Percentiles rank a stretch among this genome's conserved stretches.
Conservation (phyloP, 2,329 filamentous ascomycete species). For the Teratosphaeria viscida region DNA sequence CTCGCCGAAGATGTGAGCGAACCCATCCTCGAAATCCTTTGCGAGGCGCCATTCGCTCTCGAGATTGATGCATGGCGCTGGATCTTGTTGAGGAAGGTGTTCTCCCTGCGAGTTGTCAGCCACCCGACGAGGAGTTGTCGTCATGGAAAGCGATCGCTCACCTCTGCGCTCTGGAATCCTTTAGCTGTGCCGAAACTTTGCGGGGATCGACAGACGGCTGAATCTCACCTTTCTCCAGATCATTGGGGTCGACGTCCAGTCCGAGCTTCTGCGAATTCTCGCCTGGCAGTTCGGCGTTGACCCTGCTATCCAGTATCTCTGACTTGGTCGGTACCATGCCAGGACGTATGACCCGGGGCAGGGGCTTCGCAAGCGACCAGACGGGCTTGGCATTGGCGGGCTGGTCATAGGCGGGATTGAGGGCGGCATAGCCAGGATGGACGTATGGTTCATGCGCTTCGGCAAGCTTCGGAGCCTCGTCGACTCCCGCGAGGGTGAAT, state of each 20-base stretch:
- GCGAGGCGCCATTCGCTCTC: slow-evolving; percentile 5
- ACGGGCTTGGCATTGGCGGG: slow-evolving; percentile 39
- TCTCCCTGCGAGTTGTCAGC: slow-evolving; percentile 5
- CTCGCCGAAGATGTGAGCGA: slow-evolving; percentile 13
- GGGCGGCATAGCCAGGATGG: slow-evolving; percentile 43
- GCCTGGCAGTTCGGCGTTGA: slow-evolving; percentile 12
- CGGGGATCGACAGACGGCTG: slow-evolving; percentile 27
- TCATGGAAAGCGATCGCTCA: not conserved
- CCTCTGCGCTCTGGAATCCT: slow-evolving; percentile 34
- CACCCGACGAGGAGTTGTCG: too few species aligned
- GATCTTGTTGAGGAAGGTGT: slow-evolving; percentile 16
- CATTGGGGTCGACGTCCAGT: slow-evolving; percentile 31
- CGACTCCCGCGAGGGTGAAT: slow-evolving; percentile 11
- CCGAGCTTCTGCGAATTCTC: slow-evolving; percentile 20
- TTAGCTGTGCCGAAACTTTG: slow-evolving; percentile 35
- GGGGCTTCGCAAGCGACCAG: slow-evolving; percentile 44
- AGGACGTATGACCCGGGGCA: slow-evolving; percentile 43
- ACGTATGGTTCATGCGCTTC: slow-evolving; percentile 25
- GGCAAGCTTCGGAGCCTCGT: slow-evolving; percentile 10
- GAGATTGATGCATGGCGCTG: slow-evolving; percentile 10
- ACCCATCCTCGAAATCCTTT: slow-evolving; percentile 11
- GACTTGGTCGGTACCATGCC: slow-evolving; percentile 40
- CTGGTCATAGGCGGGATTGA: slow-evolving; percentile 47
- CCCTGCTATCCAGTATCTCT: slow-evolving; percentile 24
- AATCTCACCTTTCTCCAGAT: slow-evolving; percentile 35